Conservation (phyloP, 192 early-diverging fungal genomes). For the Entrophospora sp. region DNA sequence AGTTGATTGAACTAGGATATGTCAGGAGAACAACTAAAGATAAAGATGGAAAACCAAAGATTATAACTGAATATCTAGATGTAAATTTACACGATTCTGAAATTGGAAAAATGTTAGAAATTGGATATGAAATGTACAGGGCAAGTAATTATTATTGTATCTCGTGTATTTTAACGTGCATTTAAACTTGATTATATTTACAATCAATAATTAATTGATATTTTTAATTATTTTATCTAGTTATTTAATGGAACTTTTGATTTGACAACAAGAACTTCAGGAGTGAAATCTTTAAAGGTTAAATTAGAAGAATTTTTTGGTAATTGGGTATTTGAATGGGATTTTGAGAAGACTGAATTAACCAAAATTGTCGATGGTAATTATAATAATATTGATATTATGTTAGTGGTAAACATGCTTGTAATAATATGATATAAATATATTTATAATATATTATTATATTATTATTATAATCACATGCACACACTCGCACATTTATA, state of each 20-base stretch:
- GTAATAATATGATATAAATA: too few species aligned
- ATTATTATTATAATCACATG: not conserved
- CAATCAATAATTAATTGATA: not conserved
- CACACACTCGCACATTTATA: not conserved
- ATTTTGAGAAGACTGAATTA: slow-evolving; percentile 36
- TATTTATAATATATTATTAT: not conserved
- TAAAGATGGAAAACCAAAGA: slow-evolving; percentile 38
- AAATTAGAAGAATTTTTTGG: slow-evolving; percentile 51
- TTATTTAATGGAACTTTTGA: slow-evolving; percentile 33
- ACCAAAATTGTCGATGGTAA: slow-evolving; percentile 16
- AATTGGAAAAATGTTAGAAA: slow-evolving; percentile 32
- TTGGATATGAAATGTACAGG: slow-evolving; percentile 47
- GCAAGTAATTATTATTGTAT: slow-evolving; percentile 26
- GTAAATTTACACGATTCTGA: slow-evolving; percentile 43
- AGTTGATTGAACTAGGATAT: slow-evolving; percentile 32
- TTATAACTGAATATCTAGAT: slow-evolving; percentile 45
- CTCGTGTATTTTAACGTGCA: not conserved
- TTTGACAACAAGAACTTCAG: slow-evolving; percentile 9
- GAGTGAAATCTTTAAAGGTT: not conserved
- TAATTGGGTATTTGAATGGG: slow-evolving; percentile 50
- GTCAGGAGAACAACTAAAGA: slow-evolving; percentile 35
- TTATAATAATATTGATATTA: not conserved
- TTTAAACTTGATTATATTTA: not conserved
- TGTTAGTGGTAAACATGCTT: too few species aligned
- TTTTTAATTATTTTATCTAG: slow-evolving; percentile 18